These are phyloP conservation scores for Oryza glaberrima DNA, from an alignment of 176 grass and related monocot species.

Conservation along the genomic window DNA sequence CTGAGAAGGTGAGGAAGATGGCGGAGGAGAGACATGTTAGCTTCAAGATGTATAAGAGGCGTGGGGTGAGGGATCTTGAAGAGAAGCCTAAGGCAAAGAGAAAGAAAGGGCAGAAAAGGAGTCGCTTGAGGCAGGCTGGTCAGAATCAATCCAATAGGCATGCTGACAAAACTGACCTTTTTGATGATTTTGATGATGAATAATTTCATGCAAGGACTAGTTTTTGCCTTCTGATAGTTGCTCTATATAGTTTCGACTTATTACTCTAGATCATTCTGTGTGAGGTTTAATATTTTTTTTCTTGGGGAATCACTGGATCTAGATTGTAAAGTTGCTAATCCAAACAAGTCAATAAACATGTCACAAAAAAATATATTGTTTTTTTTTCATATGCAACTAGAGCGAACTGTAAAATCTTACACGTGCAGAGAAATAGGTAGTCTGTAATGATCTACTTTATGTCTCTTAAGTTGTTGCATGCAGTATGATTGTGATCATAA, in stretches of 20 bases:
- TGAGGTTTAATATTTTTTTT: neutral
- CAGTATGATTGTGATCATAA: neutral
- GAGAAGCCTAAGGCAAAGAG: conserved; percentile 67
- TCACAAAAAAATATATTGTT: neutral
- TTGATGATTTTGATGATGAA: conserved; percentile 44
- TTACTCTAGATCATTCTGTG: neutral
- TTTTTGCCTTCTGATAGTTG: neutral
- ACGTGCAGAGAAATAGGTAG: too few species aligned
- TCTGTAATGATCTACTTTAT: neutral
- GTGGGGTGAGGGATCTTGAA: conserved; percentile 80
- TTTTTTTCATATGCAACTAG: neutral
- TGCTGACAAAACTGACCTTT: neutral
- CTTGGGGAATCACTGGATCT: neutral
- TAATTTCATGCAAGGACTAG: conserved; percentile 4
- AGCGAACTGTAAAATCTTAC: neutral
- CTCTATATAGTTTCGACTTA: neutral
- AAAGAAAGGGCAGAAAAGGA: conserved; percentile 49
- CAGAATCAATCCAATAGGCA: neutral
- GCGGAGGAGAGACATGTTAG: conserved; percentile 84
- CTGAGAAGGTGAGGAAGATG: conserved; percentile 88
- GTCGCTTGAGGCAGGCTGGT: neutral
- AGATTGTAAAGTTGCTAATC: neutral
- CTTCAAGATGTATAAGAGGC: conserved; percentile 97
- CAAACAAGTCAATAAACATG: neutral
- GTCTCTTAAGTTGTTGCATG: neutral